These are phyloP conservation scores for Leccinum obscurum DNA, from an alignment of 768 basidiomycete species.

Conservation along the genomic window DNA sequence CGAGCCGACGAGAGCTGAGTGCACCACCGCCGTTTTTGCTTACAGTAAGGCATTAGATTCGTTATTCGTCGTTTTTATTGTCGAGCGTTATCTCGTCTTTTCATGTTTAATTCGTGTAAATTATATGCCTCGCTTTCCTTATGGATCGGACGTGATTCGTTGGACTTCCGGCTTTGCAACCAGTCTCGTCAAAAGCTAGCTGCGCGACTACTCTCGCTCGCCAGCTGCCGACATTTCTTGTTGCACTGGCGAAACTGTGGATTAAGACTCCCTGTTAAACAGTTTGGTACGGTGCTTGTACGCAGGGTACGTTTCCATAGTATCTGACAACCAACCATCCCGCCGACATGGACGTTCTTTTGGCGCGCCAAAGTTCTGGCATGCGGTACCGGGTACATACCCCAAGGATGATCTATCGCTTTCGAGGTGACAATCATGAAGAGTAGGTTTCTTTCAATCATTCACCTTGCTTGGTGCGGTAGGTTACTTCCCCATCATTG, in stretches of 20 bases:
- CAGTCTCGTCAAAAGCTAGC: too few species aligned
- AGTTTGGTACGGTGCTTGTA: conserved; percentile 98
- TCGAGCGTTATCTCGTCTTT: conserved; percentile 10
- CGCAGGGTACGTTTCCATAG: conserved; percentile 62
- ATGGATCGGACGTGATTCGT: too few species aligned
- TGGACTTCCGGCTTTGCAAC: too few species aligned
- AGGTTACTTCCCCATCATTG: conserved; percentile 75
- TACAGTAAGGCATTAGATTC: conserved; percentile 1
- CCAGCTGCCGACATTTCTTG: conserved; percentile 24
- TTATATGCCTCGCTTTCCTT: too few species aligned
- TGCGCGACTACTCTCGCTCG: conserved; percentile 3
- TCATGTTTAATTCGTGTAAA: conserved; percentile 31
- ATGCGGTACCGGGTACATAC: conserved; percentile 59
- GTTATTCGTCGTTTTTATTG: background rate
- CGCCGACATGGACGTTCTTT: conserved; percentile 85
- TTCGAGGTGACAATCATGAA: conserved; percentile 86
- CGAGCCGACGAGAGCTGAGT: conserved; percentile 47
- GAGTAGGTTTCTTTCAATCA: conserved; percentile 40
- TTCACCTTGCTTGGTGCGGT: background rate
- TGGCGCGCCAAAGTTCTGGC: conserved; percentile 97
- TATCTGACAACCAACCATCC: background rate
- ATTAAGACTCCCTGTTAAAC: conserved; percentile 51
- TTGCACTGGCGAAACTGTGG: conserved; percentile 84
- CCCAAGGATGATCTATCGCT: conserved; percentile 78
- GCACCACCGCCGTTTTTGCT: background rate